A percentile compares a stretch with the other conserved stretches of the same genome.
phyloP scores from a whole-genome alignment of 2,329 filamentous ascomycete genomes.

The Aureobasidium namibiae region DNA sequence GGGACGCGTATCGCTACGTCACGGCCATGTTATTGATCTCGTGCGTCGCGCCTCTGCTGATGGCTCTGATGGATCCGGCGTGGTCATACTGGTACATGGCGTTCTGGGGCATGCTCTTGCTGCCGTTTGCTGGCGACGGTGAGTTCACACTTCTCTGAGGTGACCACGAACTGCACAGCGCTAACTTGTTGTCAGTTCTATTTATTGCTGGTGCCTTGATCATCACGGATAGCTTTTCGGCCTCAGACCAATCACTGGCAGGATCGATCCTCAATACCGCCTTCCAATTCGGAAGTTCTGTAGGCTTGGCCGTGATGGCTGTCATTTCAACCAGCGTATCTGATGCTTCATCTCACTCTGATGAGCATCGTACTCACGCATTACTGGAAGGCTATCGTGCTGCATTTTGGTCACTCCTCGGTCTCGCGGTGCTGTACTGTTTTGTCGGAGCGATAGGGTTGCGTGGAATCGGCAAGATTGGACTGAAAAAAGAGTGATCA shows the following conservation, averaged over 20 bases:
- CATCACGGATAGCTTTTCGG: conserved; percentile 34
- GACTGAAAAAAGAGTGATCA: conserved; percentile 30
- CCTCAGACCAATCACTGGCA: conserved; percentile 34
- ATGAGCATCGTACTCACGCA: conserved; percentile 26
- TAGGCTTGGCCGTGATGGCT: conserved; percentile 31
- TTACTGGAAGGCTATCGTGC: conserved; percentile 35
- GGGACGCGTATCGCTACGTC: neutral
- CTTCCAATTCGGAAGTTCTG: conserved; percentile 33
- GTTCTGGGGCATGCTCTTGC: neutral
- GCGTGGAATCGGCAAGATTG: conserved; percentile 36
- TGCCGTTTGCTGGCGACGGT: neutral
- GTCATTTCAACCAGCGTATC: conserved; percentile 28
- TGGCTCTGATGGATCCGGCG: neutral
- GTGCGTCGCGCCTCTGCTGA: neutral
- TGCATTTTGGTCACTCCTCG: conserved; percentile 35
- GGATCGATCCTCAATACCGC: conserved; percentile 39
- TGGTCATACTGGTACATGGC: conserved; percentile 1
- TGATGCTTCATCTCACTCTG: conserved; percentile 15
- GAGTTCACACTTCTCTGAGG: neutral
- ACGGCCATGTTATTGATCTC: neutral
- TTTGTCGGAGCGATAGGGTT: conserved; percentile 31
- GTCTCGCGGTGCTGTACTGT: conserved; percentile 22
- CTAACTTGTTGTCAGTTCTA: conserved; percentile 16
- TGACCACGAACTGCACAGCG: neutral
- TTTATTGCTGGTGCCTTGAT: conserved; percentile 37